Percentiles rank a stretch among this genome's conserved stretches.
Evolutionary conservation across 192 early-diverging fungal genomes (phyloP).

Genomic region (Lobosporangium transversale): DNA sequence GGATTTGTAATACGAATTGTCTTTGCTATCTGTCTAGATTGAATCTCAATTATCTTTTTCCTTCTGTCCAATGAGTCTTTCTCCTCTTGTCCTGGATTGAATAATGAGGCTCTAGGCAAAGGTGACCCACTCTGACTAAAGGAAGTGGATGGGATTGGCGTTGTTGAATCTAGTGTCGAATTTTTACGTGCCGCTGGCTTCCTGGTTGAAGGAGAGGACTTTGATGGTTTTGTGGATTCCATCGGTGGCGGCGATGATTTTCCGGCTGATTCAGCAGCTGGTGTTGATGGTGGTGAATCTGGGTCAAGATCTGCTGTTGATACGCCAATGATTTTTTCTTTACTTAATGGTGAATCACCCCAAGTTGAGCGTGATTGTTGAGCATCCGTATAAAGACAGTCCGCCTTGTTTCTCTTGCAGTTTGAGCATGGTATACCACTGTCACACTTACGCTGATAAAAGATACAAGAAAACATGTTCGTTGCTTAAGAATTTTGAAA

Average conservation of each 20-base stretch:
- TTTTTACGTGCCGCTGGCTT: background rate
- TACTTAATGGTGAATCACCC: slow-evolving; percentile 44
- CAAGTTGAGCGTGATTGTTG: slow-evolving; percentile 49
- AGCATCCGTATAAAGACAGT: slow-evolving; percentile 48
- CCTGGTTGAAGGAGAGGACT: background rate
- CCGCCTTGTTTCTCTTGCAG: slow-evolving; percentile 47
- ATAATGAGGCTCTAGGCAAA: background rate
- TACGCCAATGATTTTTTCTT: slow-evolving; percentile 41
- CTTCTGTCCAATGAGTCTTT: slow-evolving; percentile 15
- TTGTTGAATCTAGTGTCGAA: background rate
- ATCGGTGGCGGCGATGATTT: background rate
- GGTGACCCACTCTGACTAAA: background rate
- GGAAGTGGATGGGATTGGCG: background rate
- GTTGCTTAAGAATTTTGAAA: background rate
- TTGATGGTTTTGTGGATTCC: background rate
- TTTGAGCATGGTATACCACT: slow-evolving; percentile 50
- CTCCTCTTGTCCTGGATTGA: slow-evolving; percentile 27
- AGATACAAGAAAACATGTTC: background rate
- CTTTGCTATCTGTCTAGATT: slow-evolving; percentile 41
- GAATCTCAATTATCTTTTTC: slow-evolving; percentile 13
- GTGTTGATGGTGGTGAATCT: background rate
- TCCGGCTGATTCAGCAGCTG: background rate
- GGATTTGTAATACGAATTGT: slow-evolving; percentile 29
- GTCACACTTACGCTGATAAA: slow-evolving; percentile 40
- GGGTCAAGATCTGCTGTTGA: slow-evolving; percentile 1